phyloP scores from a whole-genome alignment of 2,329 filamentous ascomycete species.

The Aureobasidium sp. region DNA sequence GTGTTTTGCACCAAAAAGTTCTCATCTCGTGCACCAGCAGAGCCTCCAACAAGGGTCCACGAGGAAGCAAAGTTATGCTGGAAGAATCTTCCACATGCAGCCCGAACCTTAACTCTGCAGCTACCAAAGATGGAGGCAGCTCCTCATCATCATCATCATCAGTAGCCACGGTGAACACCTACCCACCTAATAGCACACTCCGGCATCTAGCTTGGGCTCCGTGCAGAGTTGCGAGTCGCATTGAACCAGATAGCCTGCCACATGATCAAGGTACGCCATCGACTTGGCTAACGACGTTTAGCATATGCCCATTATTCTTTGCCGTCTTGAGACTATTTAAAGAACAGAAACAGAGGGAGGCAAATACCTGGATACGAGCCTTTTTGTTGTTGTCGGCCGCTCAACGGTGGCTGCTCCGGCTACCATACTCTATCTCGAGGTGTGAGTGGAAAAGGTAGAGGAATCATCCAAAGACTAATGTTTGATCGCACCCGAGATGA shows the following conservation, averaged over 20 bases:
- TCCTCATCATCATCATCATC: not conserved
- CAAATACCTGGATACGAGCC: not conserved
- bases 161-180: not conserved
- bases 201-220: not conserved
- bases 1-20: not conserved
- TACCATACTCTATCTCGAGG: not conserved
- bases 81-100: not conserved
- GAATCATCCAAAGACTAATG: not conserved
- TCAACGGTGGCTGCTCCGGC: slow-evolving; percentile 6
- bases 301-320: not conserved
- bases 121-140: not conserved
- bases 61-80: not conserved
- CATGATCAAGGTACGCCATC: not conserved
- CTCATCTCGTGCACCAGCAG: not conserved
- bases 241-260: not conserved
- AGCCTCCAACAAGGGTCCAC: not conserved
- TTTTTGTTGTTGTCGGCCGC: not conserved
- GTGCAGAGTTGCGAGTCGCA: not conserved
- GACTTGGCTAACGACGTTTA: not conserved
- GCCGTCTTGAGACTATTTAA: not conserved
- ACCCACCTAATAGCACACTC: not conserved
- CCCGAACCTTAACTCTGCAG: not conserved
- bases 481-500: not conserved
- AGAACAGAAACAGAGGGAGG: not conserved
- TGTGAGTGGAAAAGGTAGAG: not conserved